These are phyloP conservation scores for Microdochium nivale DNA, from an alignment of 2,329 filamentous ascomycete genomes.

Conservation along the genomic window DNA sequence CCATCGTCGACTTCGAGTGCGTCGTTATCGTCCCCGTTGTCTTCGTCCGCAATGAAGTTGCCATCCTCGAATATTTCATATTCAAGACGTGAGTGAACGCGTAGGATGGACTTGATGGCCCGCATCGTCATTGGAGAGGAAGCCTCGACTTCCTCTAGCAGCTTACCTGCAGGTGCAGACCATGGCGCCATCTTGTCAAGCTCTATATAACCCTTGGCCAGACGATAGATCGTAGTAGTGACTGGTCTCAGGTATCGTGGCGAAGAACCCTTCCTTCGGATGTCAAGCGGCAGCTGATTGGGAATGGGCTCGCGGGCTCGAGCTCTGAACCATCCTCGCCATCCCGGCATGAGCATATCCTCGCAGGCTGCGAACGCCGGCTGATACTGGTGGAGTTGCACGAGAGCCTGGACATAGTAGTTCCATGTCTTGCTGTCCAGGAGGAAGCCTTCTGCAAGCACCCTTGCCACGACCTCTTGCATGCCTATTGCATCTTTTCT, in stretches of 20 bases:
- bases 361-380: constrained; percentile 72
- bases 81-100: constrained; percentile 16
- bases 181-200: constrained; percentile 38
- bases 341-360: constrained; percentile 65
- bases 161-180: constrained; percentile 34
- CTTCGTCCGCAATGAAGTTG: constrained; percentile 3
- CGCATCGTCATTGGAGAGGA: constrained; percentile 5
- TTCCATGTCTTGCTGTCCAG: constrained; percentile 79
- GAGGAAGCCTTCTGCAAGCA: constrained; percentile 59
- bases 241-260: constrained; percentile 29
- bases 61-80: constrained; percentile 12
- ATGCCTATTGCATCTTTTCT: constrained; percentile 36
- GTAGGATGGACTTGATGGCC: constrained; percentile 20
- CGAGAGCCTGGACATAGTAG: constrained; percentile 60
- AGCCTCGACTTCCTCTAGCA: constrained; percentile 27
- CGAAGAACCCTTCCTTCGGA: constrained; percentile 27
- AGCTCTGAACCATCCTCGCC: constrained; percentile 59
- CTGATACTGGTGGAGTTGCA: constrained; percentile 46
- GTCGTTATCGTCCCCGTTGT: neutral
- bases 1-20: neutral
- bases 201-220: constrained; percentile 41
- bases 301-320: constrained; percentile 16
- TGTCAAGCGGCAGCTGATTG: constrained; percentile 24
- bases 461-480: constrained; percentile 38
- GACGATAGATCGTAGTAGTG: constrained; percentile 35